Base-by-base conservation (phyloP, 257 asterid species). In the Fraxinus anomala region DNA sequence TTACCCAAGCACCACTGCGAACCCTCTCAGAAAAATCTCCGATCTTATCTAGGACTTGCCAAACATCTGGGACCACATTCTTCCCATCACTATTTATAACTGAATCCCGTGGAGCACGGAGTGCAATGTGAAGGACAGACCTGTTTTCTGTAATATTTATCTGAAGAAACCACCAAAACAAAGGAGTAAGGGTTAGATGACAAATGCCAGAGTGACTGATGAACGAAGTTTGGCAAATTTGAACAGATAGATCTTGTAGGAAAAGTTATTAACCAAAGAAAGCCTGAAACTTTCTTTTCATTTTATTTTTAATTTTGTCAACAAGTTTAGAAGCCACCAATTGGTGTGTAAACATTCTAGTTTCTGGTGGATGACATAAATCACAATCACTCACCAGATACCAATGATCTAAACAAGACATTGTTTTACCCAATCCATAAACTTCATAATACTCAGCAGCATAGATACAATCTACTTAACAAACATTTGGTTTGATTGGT, bases 1-100 rank as follows among this genome's bases (percentile, higher is more conserved):
- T 85, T 93, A 93, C 99, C 99, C 99, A 93, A 77, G 98, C 90
- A 85, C 98, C 98, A 87, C 89, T 92, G 87, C 99, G 99, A 80
- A 96, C 82, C 80, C 89, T 92, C 73, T 92, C 96, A 16, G 99
- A 93, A 87, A 96, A 96, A 77, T 93, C 90, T 79, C 83, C 86
- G 84, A 96, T 96, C 91, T 93, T 96, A 82, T 96, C 97, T 76
- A 93, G 97, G 75, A 96, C 99, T 82, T 89, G 89, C 99, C 99
- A 96, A 74, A 96, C 98, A 89, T 96, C 97, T 59, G 95, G 92
- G 66, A 96, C 97, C 86, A 96, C 97, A 80, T 96, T 93, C 91
- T 93, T 93, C 84, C 98, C 98, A 70, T 96, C 98, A 86, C 92
- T 84, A 75, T 91, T 85, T 80, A 96, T 87, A 42, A 91, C 89